A percentile compares a stretch with the other conserved stretches of the same genome.
Evolutionary conservation across 2,329 filamentous ascomycete species (phyloP).

Genomic region (Xylaria sp.): DNA sequence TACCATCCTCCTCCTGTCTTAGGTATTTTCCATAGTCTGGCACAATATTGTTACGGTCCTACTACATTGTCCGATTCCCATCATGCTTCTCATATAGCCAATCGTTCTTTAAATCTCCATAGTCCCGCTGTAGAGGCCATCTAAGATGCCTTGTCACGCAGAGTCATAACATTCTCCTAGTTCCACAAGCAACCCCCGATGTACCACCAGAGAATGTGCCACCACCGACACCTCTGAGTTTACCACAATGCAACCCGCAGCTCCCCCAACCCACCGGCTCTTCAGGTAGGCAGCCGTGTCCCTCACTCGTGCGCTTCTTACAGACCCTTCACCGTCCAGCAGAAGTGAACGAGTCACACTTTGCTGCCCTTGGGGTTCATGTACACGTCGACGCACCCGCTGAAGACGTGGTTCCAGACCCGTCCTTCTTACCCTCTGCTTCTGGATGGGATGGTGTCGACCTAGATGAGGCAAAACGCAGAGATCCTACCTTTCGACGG

Average conservation of each 20-base stretch:
- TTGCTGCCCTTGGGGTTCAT: slow-evolving; percentile 63
- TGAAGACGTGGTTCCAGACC: slow-evolving; percentile 59
- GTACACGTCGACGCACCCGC: slow-evolving; percentile 57
- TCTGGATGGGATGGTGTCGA: slow-evolving; percentile 56
- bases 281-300: slow-evolving; percentile 29
- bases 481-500: slow-evolving; percentile 54
- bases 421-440: slow-evolving; percentile 59
- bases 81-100: not conserved
- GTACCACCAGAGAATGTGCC: slow-evolving; percentile 57
- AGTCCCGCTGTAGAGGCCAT: not conserved
- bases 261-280: slow-evolving; percentile 25
- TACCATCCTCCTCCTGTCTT: not conserved
- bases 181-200: slow-evolving; percentile 34
- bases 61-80: not conserved
- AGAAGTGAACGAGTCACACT: slow-evolving; percentile 55
- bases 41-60: not conserved
- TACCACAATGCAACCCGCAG: slow-evolving; percentile 52
- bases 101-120: not conserved
- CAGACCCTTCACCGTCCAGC: slow-evolving; percentile 59
- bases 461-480: slow-evolving; percentile 54
- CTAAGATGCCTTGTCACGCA: slow-evolving; percentile 12
- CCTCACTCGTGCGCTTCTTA: slow-evolving; percentile 56
- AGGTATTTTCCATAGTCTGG: not conserved
- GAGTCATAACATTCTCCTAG: slow-evolving; percentile 36
- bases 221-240: slow-evolving; percentile 59